A percentile compares a stretch with the other conserved stretches of the same genome.
phyloP scores from a whole-genome alignment of 2,329 filamentous ascomycete species.

The Arthrobotrys sphaeroides region DNA sequence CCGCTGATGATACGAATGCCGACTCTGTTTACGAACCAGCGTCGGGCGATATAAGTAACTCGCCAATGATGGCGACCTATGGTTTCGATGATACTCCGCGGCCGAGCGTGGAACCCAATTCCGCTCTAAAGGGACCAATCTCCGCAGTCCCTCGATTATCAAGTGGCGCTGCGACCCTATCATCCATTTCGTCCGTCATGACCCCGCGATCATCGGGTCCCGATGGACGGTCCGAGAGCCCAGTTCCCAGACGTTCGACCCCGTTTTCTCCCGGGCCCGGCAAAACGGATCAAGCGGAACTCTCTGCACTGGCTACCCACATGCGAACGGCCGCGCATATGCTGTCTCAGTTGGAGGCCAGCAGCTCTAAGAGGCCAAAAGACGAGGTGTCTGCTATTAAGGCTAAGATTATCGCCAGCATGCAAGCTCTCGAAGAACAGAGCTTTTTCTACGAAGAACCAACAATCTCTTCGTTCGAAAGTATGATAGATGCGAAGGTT shows the following conservation, averaged over 20 bases:
- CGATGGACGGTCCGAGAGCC: conserved; percentile 43
- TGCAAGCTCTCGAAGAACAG: conserved; percentile 87
- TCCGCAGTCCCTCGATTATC: conserved; percentile 64
- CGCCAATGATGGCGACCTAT: conserved; percentile 71
- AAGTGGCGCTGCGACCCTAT: conserved; percentile 70
- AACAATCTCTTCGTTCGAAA: conserved; percentile 76
- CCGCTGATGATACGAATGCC: conserved; percentile 61
- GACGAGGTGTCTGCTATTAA: conserved; percentile 84
- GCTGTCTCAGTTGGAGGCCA: conserved; percentile 83
- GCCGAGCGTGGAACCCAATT: conserved; percentile 58
- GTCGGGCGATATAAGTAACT: conserved; percentile 79
- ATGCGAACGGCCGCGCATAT: conserved; percentile 89
- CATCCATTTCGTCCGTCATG: conserved; percentile 69
- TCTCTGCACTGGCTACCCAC: conserved; percentile 82
- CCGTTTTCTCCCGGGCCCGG: conserved; percentile 65
- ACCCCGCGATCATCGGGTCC: conserved; percentile 76
- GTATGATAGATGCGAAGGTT: conserved; percentile 78
- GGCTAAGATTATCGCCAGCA: conserved; percentile 86
- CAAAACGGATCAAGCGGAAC: conserved; percentile 76
- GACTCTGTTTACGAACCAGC: conserved; percentile 88
- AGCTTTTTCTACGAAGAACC: conserved; percentile 77
- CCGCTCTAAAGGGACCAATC: conserved; percentile 10
- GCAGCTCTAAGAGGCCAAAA: conserved; percentile 79
- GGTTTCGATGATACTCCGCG: conserved; percentile 63
- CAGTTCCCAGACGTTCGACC: conserved; percentile 61